Percentiles rank a stretch among this genome's conserved stretches.
These are phyloP conservation scores for Fraxinus quadrangulata DNA, from an alignment of 257 asterid genomes.

Conservation along the genomic window DNA sequence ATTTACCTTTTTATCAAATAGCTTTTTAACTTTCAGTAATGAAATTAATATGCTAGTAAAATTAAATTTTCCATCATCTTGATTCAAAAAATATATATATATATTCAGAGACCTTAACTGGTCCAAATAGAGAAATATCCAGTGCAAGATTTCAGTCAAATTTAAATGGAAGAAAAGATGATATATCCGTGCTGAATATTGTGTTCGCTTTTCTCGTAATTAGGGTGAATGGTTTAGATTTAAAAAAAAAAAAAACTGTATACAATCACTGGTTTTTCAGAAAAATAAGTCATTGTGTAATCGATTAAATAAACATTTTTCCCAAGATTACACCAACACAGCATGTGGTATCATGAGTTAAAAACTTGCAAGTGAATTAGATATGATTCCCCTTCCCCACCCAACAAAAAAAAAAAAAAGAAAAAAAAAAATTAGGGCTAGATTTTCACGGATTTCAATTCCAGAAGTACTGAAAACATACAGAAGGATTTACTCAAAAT, in stretches of 20 bases:
- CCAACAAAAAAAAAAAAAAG: too few relatives aligned
- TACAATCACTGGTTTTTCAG: not conserved
- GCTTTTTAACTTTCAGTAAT: not conserved
- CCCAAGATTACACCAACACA: not conserved
- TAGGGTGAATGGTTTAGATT: not conserved
- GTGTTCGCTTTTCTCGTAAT: not conserved
- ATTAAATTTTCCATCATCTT: not conserved
- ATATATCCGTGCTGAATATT: not conserved
- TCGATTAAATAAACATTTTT: not conserved
- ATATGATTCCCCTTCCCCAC: not conserved
- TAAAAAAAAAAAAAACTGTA: not conserved
- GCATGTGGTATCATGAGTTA: not conserved
- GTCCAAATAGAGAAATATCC: not conserved
- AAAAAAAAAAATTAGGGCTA: not conserved
- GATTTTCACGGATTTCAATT: not conserved
- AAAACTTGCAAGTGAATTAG: not conserved
- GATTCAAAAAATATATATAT: too few relatives aligned
- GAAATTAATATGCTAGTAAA: not conserved
- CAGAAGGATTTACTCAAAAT: not conserved
- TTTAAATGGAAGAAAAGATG: not conserved
- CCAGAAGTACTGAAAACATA: not conserved
- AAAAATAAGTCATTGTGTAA: too few relatives aligned
- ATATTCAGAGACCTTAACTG: not conserved
- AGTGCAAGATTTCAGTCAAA: not conserved
- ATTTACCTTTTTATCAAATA: not conserved